phyloP scores from a whole-genome alignment of 768 basidiomycete species.

The Boletus patriciae region DNA sequence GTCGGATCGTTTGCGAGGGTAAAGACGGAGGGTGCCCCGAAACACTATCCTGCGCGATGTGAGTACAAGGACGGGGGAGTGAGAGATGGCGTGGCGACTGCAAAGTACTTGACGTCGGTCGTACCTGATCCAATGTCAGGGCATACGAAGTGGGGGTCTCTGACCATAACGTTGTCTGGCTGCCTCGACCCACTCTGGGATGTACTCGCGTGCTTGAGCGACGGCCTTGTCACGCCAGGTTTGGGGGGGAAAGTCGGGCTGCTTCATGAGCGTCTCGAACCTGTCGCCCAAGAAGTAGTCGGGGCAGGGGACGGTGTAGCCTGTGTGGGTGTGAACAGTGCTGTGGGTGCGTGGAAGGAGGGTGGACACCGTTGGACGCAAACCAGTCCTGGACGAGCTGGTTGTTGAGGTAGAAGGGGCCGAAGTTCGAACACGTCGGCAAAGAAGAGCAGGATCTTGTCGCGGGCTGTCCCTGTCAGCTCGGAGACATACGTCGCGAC shows the following conservation, averaged over 20 bases:
- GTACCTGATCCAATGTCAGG: slow-evolving; percentile 11
- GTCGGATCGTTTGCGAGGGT: slow-evolving; percentile 45
- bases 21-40: slow-evolving; percentile 54
- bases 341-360: no score
- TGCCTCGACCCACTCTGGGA: slow-evolving; percentile 53
- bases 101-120: slow-evolving; percentile 40
- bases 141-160: not conserved
- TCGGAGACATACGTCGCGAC: slow-evolving; percentile 57
- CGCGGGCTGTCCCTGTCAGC: slow-evolving; percentile 33
- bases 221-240: slow-evolving; percentile 44
- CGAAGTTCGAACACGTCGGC: slow-evolving; percentile 60
- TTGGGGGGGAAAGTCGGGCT: slow-evolving; percentile 38
- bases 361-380: slow-evolving; percentile 50
- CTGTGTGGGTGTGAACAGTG: slow-evolving; percentile 29
- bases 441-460: slow-evolving; percentile 56
- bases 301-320: slow-evolving; percentile 56
- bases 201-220: slow-evolving; percentile 37
- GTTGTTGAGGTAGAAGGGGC: slow-evolving; percentile 58
- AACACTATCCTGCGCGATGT: slow-evolving; percentile 50
- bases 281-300: slow-evolving; percentile 68
- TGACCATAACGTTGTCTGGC: slow-evolving; percentile 51
- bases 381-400: slow-evolving; percentile 65
- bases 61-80: not conserved
- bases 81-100: slow-evolving; percentile 39
- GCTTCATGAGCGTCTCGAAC: slow-evolving; percentile 40